Evolutionary conservation across 2,329 filamentous ascomycete species (phyloP).

Genomic region (Apiospora rasikravindrae): DNA sequence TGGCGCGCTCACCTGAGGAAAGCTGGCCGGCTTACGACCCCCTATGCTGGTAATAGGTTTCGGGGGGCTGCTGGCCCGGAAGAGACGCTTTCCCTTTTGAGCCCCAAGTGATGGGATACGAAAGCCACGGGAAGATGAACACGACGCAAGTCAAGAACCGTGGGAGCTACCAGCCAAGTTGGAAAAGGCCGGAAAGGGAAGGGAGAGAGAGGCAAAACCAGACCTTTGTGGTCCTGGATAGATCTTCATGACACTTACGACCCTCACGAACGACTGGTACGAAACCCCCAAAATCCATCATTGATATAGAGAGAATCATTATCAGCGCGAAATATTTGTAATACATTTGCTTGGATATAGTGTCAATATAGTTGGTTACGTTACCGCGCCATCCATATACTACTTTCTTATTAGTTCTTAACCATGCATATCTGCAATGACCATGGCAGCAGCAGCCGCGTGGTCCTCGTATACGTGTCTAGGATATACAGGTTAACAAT

Average conservation of each 20-base stretch:
- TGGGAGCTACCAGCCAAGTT: neutral
- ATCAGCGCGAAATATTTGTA: neutral
- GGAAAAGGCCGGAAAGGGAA: neutral
- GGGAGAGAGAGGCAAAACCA: neutral
- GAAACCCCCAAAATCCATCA: neutral
- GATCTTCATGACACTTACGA: slow-evolving; percentile 11
- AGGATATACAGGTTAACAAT: neutral
- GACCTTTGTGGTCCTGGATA: neutral
- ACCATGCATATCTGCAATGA: neutral
- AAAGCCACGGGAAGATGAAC: neutral
- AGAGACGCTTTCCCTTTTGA: neutral
- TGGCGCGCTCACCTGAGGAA: neutral
- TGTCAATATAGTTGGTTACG: neutral
- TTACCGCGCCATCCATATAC: neutral
- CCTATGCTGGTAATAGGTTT: neutral
- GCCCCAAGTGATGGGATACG: neutral
- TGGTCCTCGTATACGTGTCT: neutral
- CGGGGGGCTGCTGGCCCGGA: neutral
- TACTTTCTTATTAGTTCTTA: neutral
- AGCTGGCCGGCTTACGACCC: neutral
- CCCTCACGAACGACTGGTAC: slow-evolving; percentile 12
- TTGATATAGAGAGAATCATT: neutral
- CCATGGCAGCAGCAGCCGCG: neutral
- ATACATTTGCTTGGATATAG: neutral
- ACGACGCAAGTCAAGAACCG: neutral